phyloP scores from a whole-genome alignment of 495 filamentous ascomycete species.

The Pyrenopolyporus hunteri region DNA sequence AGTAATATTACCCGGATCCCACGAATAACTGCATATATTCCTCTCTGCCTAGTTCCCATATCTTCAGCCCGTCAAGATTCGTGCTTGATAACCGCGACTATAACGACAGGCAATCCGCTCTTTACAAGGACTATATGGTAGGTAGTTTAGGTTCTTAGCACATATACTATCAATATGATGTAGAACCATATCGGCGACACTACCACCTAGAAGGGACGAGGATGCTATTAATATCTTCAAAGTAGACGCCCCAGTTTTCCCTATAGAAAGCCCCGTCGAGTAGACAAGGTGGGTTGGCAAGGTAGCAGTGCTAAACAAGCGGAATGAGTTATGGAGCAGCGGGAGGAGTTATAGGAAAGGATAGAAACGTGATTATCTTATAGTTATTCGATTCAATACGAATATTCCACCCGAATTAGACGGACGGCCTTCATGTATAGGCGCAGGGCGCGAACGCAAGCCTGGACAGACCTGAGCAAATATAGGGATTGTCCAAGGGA shows the following conservation, averaged over 20 bases:
- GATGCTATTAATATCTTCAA: slow-evolving; percentile 22
- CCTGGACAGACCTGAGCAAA: too few relatives aligned
- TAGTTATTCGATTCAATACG: too few relatives aligned
- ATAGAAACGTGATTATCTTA: background rate
- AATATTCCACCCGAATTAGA: too few relatives aligned
- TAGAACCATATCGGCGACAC: background rate
- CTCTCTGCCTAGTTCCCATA: background rate
- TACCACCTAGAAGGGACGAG: slow-evolving; percentile 5
- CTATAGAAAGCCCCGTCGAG: slow-evolving; percentile 4
- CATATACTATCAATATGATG: too few relatives aligned
- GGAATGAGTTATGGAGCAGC: slow-evolving; percentile 23
- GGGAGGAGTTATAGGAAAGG: background rate
- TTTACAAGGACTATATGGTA: too few relatives aligned
- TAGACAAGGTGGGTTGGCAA: slow-evolving; percentile 1
- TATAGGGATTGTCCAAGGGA: too few relatives aligned
- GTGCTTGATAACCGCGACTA: background rate
- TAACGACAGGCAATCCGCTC: too few relatives aligned
- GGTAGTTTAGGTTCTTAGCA: too few relatives aligned
- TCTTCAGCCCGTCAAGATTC: background rate
- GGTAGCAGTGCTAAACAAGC: slow-evolving; percentile 31
- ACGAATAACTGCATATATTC: background rate
- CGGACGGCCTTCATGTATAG: too few relatives aligned
- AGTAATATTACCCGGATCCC: slow-evolving; percentile 6
- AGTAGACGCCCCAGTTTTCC: background rate
- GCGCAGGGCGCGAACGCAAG: too few relatives aligned